phyloP scores from a whole-genome alignment of 2,329 filamentous ascomycete genomes.

The Ambrosiella cleistominuta region DNA sequence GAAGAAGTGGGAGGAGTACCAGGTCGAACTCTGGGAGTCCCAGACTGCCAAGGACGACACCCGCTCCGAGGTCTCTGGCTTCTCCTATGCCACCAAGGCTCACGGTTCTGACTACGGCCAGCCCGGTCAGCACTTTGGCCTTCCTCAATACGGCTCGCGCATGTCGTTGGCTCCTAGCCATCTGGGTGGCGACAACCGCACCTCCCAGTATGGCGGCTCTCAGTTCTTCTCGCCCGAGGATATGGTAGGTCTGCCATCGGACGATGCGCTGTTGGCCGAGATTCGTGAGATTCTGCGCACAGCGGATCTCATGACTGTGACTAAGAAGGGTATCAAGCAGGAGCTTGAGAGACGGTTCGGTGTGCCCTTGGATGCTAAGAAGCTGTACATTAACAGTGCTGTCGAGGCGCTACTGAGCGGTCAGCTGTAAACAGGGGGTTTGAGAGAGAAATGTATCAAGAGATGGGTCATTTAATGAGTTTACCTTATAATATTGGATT shows the following conservation, averaged over 20 bases:
- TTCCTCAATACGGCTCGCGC: conserved; percentile 35
- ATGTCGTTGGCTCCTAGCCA: conserved; percentile 70
- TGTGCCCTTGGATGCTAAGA: conserved; percentile 68
- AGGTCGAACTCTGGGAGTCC: conserved; percentile 91
- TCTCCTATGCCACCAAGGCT: conserved; percentile 82
- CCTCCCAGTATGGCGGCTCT: conserved; percentile 43
- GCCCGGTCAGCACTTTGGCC: conserved; percentile 21
- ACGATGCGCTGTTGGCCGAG: conserved; percentile 80
- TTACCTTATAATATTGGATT: background rate
- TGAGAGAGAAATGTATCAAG: background rate
- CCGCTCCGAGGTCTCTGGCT: conserved; percentile 76
- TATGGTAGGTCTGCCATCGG: conserved; percentile 59
- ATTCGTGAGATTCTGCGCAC: conserved; percentile 85
- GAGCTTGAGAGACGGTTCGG: conserved; percentile 86
- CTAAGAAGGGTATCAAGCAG: conserved; percentile 93
- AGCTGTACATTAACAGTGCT: conserved; percentile 83
- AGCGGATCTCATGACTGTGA: conserved; percentile 91
- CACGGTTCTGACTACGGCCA: conserved; percentile 56
- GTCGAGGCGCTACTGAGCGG: conserved; percentile 67
- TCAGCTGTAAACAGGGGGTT: conserved; percentile 38
- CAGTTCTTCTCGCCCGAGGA: conserved; percentile 47
- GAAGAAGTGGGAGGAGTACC: conserved; percentile 99
- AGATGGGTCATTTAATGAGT: background rate
- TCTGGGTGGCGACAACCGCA: conserved; percentile 33
- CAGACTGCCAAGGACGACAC: conserved; percentile 70